These are phyloP conservation scores for Rhodocollybia butyracea DNA, from an alignment of 768 basidiomycete genomes.

Conservation along the genomic window DNA sequence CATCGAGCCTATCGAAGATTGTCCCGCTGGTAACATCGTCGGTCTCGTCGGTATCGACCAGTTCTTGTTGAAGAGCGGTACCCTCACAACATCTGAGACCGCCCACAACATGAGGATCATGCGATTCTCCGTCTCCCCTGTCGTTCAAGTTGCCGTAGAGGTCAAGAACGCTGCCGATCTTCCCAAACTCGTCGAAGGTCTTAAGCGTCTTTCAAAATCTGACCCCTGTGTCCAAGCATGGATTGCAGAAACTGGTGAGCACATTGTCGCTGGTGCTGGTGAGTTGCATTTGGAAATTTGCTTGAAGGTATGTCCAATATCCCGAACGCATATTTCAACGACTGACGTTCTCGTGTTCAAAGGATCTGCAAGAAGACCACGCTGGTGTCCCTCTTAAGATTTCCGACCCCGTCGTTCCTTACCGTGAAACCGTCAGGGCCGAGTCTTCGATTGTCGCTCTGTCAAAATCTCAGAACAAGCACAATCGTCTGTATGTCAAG, in stretches of 20 bases:
- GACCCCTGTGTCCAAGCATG: slow-evolving; percentile 98
- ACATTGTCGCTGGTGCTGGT: slow-evolving; percentile 99
- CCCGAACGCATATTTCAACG: neutral
- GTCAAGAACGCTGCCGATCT: slow-evolving; percentile 99
- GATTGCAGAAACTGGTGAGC: slow-evolving; percentile 91
- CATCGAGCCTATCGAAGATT: slow-evolving; percentile 98
- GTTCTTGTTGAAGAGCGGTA: slow-evolving; percentile 99
- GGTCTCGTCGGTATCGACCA: slow-evolving; percentile 99
- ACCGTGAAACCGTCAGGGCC: slow-evolving; percentile 95
- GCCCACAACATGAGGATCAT: slow-evolving; percentile 99
- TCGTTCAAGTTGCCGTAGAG: slow-evolving; percentile 98
- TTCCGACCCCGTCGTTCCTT: slow-evolving; percentile 96
- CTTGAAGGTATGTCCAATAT: slow-evolving; percentile 66
- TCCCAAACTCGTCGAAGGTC: slow-evolving; percentile 99
- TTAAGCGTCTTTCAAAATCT: slow-evolving; percentile 99
- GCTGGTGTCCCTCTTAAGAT: slow-evolving; percentile 99
- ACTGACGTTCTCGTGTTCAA: slow-evolving; percentile 26
- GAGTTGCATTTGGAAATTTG: slow-evolving; percentile 99
- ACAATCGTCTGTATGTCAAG: slow-evolving; percentile 96
- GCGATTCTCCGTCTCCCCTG: slow-evolving; percentile 99
- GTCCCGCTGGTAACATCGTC: slow-evolving; percentile 97
- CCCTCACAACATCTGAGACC: slow-evolving; percentile 95
- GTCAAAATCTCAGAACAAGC: slow-evolving; percentile 99
- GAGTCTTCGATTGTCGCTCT: slow-evolving; percentile 95
- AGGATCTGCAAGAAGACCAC: slow-evolving; percentile 99